Base-by-base conservation (phyloP, 768 basidiomycete genomes). In the Boletus sp. region DNA sequence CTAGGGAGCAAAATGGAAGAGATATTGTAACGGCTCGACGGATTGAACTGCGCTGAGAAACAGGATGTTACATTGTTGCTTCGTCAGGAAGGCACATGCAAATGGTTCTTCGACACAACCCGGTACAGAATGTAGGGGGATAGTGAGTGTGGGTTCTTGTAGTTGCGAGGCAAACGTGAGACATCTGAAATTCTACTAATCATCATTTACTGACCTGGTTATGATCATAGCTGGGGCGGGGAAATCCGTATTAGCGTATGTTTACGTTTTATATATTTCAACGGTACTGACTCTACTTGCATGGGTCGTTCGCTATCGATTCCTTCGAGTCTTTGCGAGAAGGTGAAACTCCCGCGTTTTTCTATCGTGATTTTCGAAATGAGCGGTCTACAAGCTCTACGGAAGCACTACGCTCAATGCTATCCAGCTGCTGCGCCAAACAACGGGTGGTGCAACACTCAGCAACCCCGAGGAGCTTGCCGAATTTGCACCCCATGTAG, bases 231-330 rank as follows among this genome's bases (percentile, higher is more conserved):
- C 40, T 25, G 23, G 40, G 14, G 40, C 23, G 4, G 40, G 40
- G 8, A 41, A 25, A 41, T 41, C 40, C 0, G 40, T 41, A 15
- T 41, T 41, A 11, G 23, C 40, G 23, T 41, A 41, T 25, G 56
- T 45, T 34, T 17, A n/a, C 4, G 5, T n/a, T 40, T 3, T 6
- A 27, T 47, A 4, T 13, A 11, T 35, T 41, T 15, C 1, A 3
- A 14, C 1, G 8, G 15, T 19, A 2, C 19, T 55, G 3, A 54
- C 15, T 3, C 14, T 19, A 3, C 2, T 41, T 30, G 5, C 9
- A 5, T 6, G 47, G 55, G 27, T 54, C 55, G 14, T 54, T n/a
- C 7, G 38, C 47, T 19, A 37, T 56, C 1, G 33, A 56, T 37
- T 54, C 51, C 15, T 32, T 54, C 27, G n/a, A 14, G 14, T 6